Conservation (phyloP, 2,329 filamentous ascomycete species). For the Aspergillus alliaceus region DNA sequence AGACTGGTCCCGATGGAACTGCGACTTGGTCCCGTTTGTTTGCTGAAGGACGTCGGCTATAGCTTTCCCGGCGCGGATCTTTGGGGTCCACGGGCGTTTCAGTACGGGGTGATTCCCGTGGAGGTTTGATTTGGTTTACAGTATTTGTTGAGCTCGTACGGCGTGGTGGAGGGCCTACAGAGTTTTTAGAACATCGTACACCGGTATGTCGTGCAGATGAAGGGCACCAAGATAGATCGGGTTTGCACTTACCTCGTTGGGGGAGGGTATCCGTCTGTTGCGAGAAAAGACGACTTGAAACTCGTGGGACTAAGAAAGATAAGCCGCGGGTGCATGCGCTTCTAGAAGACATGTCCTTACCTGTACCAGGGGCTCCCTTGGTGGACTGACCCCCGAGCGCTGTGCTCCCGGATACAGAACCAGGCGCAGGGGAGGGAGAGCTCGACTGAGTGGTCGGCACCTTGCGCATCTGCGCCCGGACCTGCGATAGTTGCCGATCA, state of each 20-base stretch:
- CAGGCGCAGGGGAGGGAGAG: conserved; percentile 43
- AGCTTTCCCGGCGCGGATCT: conserved; percentile 24
- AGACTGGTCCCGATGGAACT: conserved; percentile 12
- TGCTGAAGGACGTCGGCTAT: conserved; percentile 22
- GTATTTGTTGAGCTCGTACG: conserved; percentile 34
- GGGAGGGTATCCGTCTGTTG: conserved; percentile 33
- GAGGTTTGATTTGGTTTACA: conserved; percentile 26
- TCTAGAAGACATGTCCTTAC: background rate
- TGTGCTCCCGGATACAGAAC: conserved; percentile 43
- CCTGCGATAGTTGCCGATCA: conserved; percentile 84
- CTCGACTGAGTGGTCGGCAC: conserved; percentile 43
- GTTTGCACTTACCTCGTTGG: conserved; percentile 25
- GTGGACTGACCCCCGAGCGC: conserved; percentile 38
- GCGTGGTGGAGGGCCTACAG: conserved; percentile 12
- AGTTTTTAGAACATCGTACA: background rate
- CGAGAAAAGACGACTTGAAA: conserved; percentile 39
- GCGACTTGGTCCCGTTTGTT: conserved; percentile 26
- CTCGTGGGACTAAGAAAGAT: conserved; percentile 34
- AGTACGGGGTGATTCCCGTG: conserved; percentile 26
- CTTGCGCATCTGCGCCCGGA: conserved; percentile 84
- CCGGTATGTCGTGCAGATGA: background rate
- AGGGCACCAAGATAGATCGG: background rate
- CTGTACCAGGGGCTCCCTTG: conserved; percentile 9
- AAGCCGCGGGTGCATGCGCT: background rate
- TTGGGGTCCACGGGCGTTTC: conserved; percentile 26